Evolutionary conservation across 805 yeast genomes (phyloP).

Genomic region (Blastobotrys muscicola): DNA sequence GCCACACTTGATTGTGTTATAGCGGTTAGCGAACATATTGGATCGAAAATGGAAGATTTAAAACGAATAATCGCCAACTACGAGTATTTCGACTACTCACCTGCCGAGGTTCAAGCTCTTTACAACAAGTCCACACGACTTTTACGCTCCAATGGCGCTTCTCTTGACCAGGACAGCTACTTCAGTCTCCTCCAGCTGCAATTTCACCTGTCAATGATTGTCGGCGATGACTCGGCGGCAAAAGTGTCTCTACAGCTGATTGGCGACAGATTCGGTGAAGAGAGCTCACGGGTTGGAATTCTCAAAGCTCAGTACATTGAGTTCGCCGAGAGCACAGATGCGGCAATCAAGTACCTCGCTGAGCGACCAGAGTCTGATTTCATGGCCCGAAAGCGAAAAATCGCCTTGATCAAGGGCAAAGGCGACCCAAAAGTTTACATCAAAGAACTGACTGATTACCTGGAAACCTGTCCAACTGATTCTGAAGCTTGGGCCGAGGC

Average conservation of each 20-base stretch:
- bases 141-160: slow-evolving; percentile 27
- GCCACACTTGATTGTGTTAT: too few relatives aligned
- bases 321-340: slow-evolving; percentile 36
- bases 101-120: slow-evolving; percentile 36
- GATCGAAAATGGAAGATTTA: too few relatives aligned
- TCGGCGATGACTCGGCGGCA: slow-evolving; percentile 66
- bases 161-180: slow-evolving; percentile 33
- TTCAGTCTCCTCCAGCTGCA: slow-evolving; percentile 60
- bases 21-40: too few relatives aligned
- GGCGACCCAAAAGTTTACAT: slow-evolving; percentile 38
- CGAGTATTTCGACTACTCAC: slow-evolving; percentile 39
- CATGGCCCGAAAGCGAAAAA: slow-evolving; percentile 25
- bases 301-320: slow-evolving; percentile 50
- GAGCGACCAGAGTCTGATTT: slow-evolving; percentile 24
- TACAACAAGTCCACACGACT: slow-evolving; percentile 33
- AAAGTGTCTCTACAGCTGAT: slow-evolving; percentile 53
- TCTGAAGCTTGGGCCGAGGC: slow-evolving; percentile 71
- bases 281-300: slow-evolving; percentile 46
- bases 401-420: slow-evolving; percentile 20
- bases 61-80: slow-evolving; percentile 27
- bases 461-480: slow-evolving; percentile 66
- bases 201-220: slow-evolving; percentile 51
- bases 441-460: slow-evolving; percentile 41
- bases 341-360: slow-evolving; percentile 32
- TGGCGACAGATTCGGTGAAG: slow-evolving; percentile 53